These are phyloP conservation scores for Aspergillus tamarii DNA, from an alignment of 2,329 filamentous ascomycete species.

Conservation along the genomic window DNA sequence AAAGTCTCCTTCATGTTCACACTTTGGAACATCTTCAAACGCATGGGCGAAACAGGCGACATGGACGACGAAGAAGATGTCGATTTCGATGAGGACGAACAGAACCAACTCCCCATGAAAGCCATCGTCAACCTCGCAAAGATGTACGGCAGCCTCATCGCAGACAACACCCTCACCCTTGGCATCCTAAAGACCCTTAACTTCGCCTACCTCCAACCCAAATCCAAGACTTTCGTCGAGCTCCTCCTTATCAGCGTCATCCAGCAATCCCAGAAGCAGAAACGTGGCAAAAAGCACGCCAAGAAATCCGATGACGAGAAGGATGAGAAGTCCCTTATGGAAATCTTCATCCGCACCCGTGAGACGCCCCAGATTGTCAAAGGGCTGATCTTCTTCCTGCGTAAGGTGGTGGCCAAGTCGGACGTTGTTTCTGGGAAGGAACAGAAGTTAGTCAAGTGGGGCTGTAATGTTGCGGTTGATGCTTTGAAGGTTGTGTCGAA, in stretches of 20 bases:
- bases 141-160: conserved; percentile 66
- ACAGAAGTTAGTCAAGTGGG: conserved; percentile 53
- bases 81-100: conserved; percentile 59
- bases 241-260: conserved; percentile 77
- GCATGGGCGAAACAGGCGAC: conserved; percentile 72
- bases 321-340: conserved; percentile 63
- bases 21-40: conserved; percentile 82
- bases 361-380: conserved; percentile 69
- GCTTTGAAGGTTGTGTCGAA: conserved; percentile 42
- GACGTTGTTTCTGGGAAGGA: conserved; percentile 58
- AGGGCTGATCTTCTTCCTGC: conserved; percentile 78
- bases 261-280: conserved; percentile 63
- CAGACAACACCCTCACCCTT: conserved; percentile 62
- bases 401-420: conserved; percentile 72
- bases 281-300: conserved; percentile 22
- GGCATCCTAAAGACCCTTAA: conserved; percentile 67
- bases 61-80: conserved; percentile 66
- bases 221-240: conserved; percentile 78
- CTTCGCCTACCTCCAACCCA: conserved; percentile 74
- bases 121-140: conserved; percentile 70
- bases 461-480: conserved; percentile 45
- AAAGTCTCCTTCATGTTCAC: conserved; percentile 85
- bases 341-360: conserved; percentile 67
- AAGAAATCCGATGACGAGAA: conserved; percentile 27
- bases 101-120: conserved; percentile 55